Percentiles rank a stretch among this genome's conserved stretches.
Evolutionary conservation across 805 yeast genomes (phyloP).

Genomic region (Ogataea polymorpha): DNA sequence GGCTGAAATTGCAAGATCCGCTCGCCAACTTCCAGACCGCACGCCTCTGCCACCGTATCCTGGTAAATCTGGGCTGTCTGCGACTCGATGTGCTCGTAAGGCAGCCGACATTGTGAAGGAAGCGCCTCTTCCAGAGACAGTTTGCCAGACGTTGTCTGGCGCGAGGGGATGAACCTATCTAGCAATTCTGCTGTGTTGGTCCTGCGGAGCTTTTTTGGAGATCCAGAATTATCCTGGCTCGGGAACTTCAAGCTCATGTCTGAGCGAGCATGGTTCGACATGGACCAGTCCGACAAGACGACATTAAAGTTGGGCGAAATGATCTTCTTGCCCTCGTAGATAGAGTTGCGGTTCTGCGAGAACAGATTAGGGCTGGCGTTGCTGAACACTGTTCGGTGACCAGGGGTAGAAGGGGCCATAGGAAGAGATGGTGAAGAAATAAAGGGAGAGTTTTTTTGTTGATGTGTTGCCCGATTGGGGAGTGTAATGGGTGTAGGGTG

Average conservation of each 20-base stretch:
- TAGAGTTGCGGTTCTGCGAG: conserved; percentile 27
- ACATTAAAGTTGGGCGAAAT: conserved; percentile 36
- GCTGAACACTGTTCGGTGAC: conserved; percentile 33
- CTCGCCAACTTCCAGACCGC: conserved; percentile 81
- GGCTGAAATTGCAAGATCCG: conserved; percentile 85
- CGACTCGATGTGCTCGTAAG: conserved; percentile 52
- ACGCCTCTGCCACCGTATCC: conserved; percentile 87
- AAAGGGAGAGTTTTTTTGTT: conserved; percentile 6
- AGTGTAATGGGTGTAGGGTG: conserved; percentile 2
- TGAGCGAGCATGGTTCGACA: conserved; percentile 13
- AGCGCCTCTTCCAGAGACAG: conserved; percentile 28
- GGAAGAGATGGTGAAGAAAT: conserved; percentile 3
- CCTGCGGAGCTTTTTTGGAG: conserved; percentile 29
- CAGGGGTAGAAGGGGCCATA: conserved; percentile 19
- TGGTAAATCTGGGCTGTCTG: conserved; percentile 60
- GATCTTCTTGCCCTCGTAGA: conserved; percentile 30
- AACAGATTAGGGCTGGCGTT: conserved; percentile 30
- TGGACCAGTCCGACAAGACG: conserved; percentile 34
- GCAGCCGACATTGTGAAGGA: conserved; percentile 35
- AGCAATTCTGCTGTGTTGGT: conserved; percentile 36
- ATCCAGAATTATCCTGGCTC: conserved; percentile 16
- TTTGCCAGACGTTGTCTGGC: conserved; percentile 48
- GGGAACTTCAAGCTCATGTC: conserved; percentile 6
- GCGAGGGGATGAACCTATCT: conserved; percentile 62
- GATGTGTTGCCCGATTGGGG: conserved; percentile 11